Evolutionary conservation across 345 rosid species (phyloP).

Genomic region (Clausena lansium): DNA sequence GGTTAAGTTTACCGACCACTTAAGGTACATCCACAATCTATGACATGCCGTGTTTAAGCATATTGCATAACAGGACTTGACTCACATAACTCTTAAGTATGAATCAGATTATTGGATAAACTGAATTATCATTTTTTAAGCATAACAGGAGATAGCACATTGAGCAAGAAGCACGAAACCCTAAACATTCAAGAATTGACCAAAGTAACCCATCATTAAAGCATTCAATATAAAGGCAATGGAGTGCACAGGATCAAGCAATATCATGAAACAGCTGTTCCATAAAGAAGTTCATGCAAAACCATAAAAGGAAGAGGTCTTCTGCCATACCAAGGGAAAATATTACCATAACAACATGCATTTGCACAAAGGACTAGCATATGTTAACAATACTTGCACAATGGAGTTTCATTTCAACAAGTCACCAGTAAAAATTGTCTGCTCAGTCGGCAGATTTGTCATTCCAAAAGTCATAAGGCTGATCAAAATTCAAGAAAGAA

Average conservation of each 20-base stretch:
- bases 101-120: neutral
- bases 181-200: neutral
- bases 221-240: neutral
- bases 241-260: neutral
- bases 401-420: neutral
- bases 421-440: conserved; percentile 1
- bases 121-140: neutral
- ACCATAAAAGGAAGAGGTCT: neutral
- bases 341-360: neutral
- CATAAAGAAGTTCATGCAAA: neutral
- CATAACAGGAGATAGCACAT: neutral
- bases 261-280: neutral
- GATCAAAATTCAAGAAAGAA: neutral
- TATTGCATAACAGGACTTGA: neutral
- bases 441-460: neutral
- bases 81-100: neutral
- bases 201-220: neutral
- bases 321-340: neutral
- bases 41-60: no score
- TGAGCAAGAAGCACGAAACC: neutral
- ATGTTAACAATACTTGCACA: neutral
- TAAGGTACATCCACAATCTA: no score
- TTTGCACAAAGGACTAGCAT: neutral
- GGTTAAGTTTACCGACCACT: no score
- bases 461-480: neutral